Conservation (phyloP, 805 yeast species). For the Allodekkera sacchari region DNA sequence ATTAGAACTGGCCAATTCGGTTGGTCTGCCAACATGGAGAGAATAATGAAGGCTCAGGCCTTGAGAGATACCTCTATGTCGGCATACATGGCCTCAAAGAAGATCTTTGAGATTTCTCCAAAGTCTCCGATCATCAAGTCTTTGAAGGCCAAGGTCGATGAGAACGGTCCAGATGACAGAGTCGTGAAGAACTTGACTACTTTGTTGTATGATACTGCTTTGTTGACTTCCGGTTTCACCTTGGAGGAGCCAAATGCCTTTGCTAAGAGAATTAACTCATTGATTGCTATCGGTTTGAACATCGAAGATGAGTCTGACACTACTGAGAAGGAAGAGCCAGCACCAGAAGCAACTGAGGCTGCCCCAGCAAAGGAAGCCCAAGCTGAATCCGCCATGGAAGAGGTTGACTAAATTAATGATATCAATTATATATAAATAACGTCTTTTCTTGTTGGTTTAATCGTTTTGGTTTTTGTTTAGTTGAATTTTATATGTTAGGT, state of each 20-base stretch:
- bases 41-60: constrained; percentile 99
- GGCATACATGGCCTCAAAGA: constrained; percentile 98
- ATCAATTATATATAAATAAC: neutral
- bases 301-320: constrained; percentile 71
- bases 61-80: constrained; percentile 98
- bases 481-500: no score
- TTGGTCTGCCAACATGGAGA: constrained; percentile 99
- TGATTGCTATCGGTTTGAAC: constrained; percentile 96
- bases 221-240: constrained; percentile 97
- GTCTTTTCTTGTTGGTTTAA: neutral
- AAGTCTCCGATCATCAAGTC: constrained; percentile 91
- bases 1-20: constrained; percentile 99
- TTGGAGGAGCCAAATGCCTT: constrained; percentile 97
- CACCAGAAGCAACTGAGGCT: constrained; percentile 47
- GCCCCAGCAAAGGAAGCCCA: constrained; percentile 53
- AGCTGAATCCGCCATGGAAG: constrained; percentile 97
- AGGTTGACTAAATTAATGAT: constrained; percentile 80
- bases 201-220: constrained; percentile 93
- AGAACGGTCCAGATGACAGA: constrained; percentile 96
- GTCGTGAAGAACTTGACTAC: constrained; percentile 97
- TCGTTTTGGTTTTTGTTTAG: no score
- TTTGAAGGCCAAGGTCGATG: constrained; percentile 92
- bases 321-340: constrained; percentile 33
- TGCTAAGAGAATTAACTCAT: constrained; percentile 96
- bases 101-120: constrained; percentile 98